A percentile compares a stretch with the other conserved stretches of the same genome.
Conservation (phyloP, 352 stramenopile species). For the Blastocystis sp. region DNA sequence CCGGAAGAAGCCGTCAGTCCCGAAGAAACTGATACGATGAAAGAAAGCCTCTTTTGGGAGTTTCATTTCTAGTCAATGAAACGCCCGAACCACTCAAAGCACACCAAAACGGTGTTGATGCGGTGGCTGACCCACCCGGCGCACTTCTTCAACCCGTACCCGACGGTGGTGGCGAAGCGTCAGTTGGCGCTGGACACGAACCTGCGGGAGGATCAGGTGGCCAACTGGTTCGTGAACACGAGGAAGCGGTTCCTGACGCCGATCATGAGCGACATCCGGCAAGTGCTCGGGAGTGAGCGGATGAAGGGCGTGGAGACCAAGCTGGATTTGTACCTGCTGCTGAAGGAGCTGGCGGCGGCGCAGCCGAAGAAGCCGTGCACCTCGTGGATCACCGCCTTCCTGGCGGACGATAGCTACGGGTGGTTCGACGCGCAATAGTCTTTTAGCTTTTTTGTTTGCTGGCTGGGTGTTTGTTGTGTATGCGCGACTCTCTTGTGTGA, state of each 20-base stretch:
- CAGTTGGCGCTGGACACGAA: slow-evolving; percentile 51
- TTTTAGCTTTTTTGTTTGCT: neutral
- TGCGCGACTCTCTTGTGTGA: too few species aligned
- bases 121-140: slow-evolving; percentile 34
- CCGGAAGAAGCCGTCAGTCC: too few species aligned
- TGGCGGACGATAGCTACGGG: slow-evolving; percentile 17
- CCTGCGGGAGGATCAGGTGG: slow-evolving; percentile 61
- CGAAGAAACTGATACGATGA: neutral
- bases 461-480: neutral
- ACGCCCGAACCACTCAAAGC: slow-evolving; percentile 61
- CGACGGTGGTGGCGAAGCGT: slow-evolving; percentile 6
- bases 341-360: slow-evolving; percentile 18
- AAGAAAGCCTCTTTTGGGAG: neutral
- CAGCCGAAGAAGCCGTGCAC: neutral
- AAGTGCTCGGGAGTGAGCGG: neutral
- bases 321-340: slow-evolving; percentile 18
- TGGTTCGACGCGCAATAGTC: slow-evolving; percentile 35
- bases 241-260: slow-evolving; percentile 60
- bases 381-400: slow-evolving; percentile 40
- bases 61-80: neutral
- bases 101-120: slow-evolving; percentile 40
- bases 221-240: slow-evolving; percentile 66
- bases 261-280: slow-evolving; percentile 40
- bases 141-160: slow-evolving; percentile 67
- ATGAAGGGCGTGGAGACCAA: slow-evolving; percentile 34